Conservation (phyloP, 2,329 filamentous ascomycete genomes). For the Botrytis porri region DNA sequence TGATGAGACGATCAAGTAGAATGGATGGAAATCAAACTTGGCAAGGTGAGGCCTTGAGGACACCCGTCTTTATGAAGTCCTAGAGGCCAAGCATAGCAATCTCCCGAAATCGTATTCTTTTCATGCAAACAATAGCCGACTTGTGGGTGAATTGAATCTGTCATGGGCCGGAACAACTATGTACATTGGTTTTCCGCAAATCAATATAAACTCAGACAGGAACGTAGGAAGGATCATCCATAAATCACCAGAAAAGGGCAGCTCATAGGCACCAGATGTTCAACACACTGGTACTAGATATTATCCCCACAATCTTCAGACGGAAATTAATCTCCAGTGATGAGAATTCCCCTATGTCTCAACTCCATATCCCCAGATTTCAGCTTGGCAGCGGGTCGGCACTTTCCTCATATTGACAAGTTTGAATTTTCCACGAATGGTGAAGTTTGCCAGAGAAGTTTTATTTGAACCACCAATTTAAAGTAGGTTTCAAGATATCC, state of each 20-base stretch:
- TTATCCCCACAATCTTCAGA: background rate
- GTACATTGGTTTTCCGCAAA: background rate
- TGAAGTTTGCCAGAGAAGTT: background rate
- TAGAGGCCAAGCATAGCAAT: background rate
- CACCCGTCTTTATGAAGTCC: slow-evolving; percentile 3
- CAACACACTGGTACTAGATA: too few species aligned
- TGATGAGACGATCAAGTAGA: background rate
- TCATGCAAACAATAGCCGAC: background rate
- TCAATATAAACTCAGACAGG: background rate
- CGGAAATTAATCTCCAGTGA: background rate
- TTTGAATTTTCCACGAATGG: slow-evolving; percentile 1
- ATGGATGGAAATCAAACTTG: background rate
- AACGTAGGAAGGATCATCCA: background rate
- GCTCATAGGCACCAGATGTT: background rate
- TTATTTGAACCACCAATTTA: background rate
- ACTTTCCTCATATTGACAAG: background rate
- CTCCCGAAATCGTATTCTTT: background rate
- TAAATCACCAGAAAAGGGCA: background rate
- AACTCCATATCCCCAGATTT: slow-evolving; percentile 1
- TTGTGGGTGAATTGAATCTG: background rate
- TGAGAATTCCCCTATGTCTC: background rate
- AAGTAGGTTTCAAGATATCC: background rate
- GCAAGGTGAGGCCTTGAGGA: background rate
- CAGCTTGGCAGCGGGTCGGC: background rate
- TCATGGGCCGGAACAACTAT: background rate